Conservation (phyloP, 768 basidiomycete species). For the Agaricus blazei region DNA sequence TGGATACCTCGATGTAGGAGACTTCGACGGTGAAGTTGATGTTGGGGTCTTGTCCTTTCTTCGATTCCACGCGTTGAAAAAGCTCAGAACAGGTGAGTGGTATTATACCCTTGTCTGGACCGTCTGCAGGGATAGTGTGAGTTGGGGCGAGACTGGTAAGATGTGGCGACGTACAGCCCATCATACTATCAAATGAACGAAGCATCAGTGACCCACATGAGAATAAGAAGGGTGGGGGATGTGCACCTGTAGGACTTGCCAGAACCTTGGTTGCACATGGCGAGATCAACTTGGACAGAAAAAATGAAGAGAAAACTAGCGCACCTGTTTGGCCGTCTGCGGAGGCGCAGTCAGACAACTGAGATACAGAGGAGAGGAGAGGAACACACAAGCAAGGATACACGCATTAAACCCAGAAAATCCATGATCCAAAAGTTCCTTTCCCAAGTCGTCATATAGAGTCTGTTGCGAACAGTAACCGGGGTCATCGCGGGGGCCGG, state of each 20-base stretch:
- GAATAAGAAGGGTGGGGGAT: not conserved
- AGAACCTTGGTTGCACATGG: constrained; percentile 49
- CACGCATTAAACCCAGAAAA: constrained; percentile 98
- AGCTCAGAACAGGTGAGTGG: constrained; percentile 93
- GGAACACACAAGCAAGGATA: constrained; percentile 92
- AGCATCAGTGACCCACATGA: not conserved
- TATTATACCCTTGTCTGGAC: constrained; percentile 95
- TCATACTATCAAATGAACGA: constrained; percentile 59
- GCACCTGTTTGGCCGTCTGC: constrained; percentile 82
- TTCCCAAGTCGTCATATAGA: constrained; percentile 89
- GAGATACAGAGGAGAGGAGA: not conserved
- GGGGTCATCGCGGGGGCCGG: constrained; percentile 84
- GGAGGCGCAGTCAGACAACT: constrained; percentile 10
- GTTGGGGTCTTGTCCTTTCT: constrained; percentile 59
- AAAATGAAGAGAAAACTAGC: not conserved
- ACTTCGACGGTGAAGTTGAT: constrained; percentile 90
- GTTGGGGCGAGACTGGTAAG: not conserved
- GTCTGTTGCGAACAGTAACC: constrained; percentile 93
- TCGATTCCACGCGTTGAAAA: constrained; percentile 74
- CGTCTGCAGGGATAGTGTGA: constrained; percentile 47
- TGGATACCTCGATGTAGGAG: constrained; percentile 87
- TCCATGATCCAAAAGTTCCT: constrained; percentile 90
- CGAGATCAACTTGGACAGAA: not conserved
- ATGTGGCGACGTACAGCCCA: constrained; percentile 70
- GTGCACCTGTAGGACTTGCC: constrained; percentile 88